These are phyloP conservation scores for Hypoxylon lienhwacheense DNA, from an alignment of 495 filamentous ascomycete species.

Conservation along the genomic window DNA sequence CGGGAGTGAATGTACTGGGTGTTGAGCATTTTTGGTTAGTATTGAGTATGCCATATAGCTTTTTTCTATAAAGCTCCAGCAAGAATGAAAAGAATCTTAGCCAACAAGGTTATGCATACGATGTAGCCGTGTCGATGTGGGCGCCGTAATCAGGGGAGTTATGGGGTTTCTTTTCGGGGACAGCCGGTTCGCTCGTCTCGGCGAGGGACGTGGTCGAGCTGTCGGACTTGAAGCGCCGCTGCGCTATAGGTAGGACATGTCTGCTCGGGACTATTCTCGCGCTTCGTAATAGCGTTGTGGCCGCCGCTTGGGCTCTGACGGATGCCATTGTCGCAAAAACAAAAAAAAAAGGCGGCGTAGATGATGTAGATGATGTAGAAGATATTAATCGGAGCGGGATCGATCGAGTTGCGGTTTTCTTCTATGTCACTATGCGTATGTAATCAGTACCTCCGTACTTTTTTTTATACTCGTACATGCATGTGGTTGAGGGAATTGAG, in stretches of 20 bases:
- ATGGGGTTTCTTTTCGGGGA: slow-evolving; percentile 42
- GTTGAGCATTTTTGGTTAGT: background rate
- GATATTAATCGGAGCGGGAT: no score
- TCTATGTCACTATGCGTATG: no score
- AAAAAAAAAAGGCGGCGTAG: no score
- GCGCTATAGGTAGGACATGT: slow-evolving; percentile 41
- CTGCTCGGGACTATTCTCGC: slow-evolving; percentile 40
- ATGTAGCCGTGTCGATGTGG: slow-evolving; percentile 76
- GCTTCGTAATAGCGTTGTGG: slow-evolving; percentile 51
- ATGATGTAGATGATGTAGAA: no score
- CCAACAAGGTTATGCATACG: slow-evolving; percentile 53
- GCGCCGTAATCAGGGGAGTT: slow-evolving; percentile 81
- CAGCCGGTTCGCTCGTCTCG: slow-evolving; percentile 17
- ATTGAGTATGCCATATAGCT: slow-evolving; percentile 6
- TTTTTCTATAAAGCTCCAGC: background rate
- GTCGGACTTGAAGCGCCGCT: slow-evolving; percentile 52
- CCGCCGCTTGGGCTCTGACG: slow-evolving; percentile 46
- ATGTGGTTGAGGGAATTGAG: slow-evolving; percentile 23
- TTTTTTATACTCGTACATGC: no score
- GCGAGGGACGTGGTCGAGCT: slow-evolving; percentile 37
- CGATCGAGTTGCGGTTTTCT: no score
- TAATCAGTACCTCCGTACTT: no score
- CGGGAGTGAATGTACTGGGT: slow-evolving; percentile 85
- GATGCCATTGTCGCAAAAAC: no score
- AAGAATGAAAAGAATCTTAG: background rate